A percentile compares a stretch with the other conserved stretches of the same genome.
These are phyloP conservation scores for Acanthamoeba culbertsoni DNA, from an alignment of 208 protist species.

Conservation along the genomic window DNA sequence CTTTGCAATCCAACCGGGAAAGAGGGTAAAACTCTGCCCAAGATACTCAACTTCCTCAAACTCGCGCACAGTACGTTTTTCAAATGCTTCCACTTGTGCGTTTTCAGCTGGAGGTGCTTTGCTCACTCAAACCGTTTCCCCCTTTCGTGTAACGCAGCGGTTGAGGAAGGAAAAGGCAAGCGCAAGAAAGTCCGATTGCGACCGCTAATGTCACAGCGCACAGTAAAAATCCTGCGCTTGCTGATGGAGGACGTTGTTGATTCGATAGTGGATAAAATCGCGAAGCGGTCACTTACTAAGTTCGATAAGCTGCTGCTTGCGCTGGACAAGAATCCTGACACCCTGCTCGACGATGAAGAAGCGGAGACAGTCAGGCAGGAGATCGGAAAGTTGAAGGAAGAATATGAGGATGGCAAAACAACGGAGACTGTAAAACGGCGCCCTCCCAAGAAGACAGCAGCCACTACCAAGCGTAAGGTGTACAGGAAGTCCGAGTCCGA, in stretches of 20 bases:
- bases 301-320: neutral
- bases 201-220: neutral
- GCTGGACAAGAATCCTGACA: neutral
- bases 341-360: neutral
- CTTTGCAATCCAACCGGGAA: neutral
- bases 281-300: neutral
- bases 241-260: neutral
- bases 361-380: neutral
- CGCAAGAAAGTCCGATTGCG: neutral
- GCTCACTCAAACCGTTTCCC: neutral
- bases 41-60: neutral
- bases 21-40: neutral
- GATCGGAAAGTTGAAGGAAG: neutral
- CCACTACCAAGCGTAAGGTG: neutral
- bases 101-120: no score
- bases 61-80: neutral
- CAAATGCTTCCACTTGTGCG: neutral
- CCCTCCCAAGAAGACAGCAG: neutral
- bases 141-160: neutral
- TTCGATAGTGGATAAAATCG: neutral
- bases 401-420: neutral
- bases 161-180: neutral
- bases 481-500: neutral
- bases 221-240: neutral
- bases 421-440: neutral